Evolutionary conservation across 306 rosid species (phyloP).

Genomic region (Aeschynomene evenia): DNA sequence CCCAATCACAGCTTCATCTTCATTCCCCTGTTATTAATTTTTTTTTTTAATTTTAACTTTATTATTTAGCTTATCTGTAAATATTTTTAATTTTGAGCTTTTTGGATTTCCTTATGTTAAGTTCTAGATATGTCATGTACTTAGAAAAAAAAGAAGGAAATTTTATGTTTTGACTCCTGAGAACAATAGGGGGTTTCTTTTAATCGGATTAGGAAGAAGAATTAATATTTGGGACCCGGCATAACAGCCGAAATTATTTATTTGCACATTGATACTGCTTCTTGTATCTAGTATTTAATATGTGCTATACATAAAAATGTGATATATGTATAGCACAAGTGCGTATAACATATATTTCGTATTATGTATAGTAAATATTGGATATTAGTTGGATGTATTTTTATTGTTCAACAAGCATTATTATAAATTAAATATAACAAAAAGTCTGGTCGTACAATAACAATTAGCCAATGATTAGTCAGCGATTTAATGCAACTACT

Average conservation of each 20-base stretch:
- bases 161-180: conserved; percentile 2
- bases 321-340: too few relatives aligned
- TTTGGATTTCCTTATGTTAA: conserved; percentile 1
- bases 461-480: too few relatives aligned
- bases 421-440: too few relatives aligned
- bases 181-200: neutral
- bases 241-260: neutral
- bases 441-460: too few relatives aligned
- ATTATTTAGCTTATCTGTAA: neutral
- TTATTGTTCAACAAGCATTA: too few relatives aligned
- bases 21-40: neutral
- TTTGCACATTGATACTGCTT: neutral
- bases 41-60: neutral
- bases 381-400: too few relatives aligned
- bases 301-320: too few relatives aligned
- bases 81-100: conserved; percentile 16
- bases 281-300: too few relatives aligned
- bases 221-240: conserved; percentile 6
- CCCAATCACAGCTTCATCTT: neutral
- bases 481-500: too few relatives aligned
- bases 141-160: conserved; percentile 17
- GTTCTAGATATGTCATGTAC: neutral
- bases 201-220: neutral
- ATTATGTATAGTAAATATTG: too few relatives aligned
- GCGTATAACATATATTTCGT: too few relatives aligned